Evolutionary conservation across 768 basidiomycete genomes (phyloP), one percentile per base, ranked within the genome.

Genomic region (Suillus spraguei): DNA sequence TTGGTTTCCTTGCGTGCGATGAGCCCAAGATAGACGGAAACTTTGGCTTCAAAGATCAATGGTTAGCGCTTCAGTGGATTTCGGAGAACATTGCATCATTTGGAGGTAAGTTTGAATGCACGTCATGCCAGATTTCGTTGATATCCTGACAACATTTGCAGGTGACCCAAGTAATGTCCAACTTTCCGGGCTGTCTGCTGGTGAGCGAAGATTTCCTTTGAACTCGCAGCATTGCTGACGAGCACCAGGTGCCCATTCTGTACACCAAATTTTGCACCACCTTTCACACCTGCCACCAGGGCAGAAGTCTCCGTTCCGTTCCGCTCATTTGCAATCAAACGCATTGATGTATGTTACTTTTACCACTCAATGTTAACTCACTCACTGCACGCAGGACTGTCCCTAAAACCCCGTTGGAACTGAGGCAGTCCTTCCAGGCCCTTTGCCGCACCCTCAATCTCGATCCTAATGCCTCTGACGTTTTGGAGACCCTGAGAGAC

Each of bases 1-100:
- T 92, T 67, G 91, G 91, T 0, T 94, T 91, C 69, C 76, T 94
- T 24, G 90, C 89, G 0, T 82, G 82, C 66, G 87, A 89, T 52
- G 72, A 83, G 63, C 89, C 89, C 14, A 70, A 75, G 47, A 71
- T 93, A 53, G 78, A 79, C 17, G 91, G 92, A 3, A 94, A 93
- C 69, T 93, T 88, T 71, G 91, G 91, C 1, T 93, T 93, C 78
- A 92, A 92, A 73, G 91, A 93, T 69, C 90, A 90, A 68, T 92
- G 91, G 91, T 69, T 90, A 22, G 91, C 87, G 1, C 69, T 92
- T n/a, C 77, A 83, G 67, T 92, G 91, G 90, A 77, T 92, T 32
- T 83, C 79, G 53, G 83, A 83, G 20, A 90, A 92, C 67, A 90
- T 93, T 24, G 72, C 72, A 44, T 76, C 77, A 0, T 93, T 92